These are phyloP conservation scores for Phylloporus rhodoxanthus DNA, from an alignment of 768 basidiomycete species.

Conservation along the genomic window DNA sequence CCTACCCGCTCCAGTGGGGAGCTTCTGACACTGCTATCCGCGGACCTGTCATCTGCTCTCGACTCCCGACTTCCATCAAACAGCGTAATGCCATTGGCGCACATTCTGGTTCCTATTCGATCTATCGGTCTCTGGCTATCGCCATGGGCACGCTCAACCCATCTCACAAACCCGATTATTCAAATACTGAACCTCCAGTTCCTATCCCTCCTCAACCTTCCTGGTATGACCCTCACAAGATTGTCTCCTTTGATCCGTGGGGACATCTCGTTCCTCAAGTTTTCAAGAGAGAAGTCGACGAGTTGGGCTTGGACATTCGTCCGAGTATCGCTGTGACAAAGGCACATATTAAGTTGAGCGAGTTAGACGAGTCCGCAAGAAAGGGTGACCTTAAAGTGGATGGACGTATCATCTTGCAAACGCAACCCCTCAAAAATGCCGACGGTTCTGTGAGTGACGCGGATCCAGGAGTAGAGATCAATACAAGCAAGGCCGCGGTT, in stretches of 20 bases:
- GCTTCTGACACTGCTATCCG: conserved; percentile 56
- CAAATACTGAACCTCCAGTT: conserved; percentile 80
- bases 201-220: conserved; percentile 66
- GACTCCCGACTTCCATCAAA: conserved; percentile 79
- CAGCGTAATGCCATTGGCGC: conserved; percentile 91
- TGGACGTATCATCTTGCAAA: conserved; percentile 74
- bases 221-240: conserved; percentile 75
- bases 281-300: conserved; percentile 57
- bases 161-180: conserved; percentile 76
- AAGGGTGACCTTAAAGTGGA: conserved; percentile 72
- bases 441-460: conserved; percentile 54
- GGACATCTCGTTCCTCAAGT: conserved; percentile 80
- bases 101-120: conserved; percentile 89
- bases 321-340: conserved; percentile 92
- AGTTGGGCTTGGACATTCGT: conserved; percentile 71
- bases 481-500: conserved; percentile 87
- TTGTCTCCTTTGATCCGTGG: conserved; percentile 92
- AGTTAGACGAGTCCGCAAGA: conserved; percentile 77
- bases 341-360: conserved; percentile 91
- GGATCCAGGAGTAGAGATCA: conserved; percentile 80
- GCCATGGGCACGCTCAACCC: conserved; percentile 82
- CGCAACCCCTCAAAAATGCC: conserved; percentile 53
- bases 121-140: conserved; percentile 89
- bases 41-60: conserved; percentile 86
- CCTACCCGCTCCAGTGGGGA: conserved; percentile 79